Conservation (phyloP, 2,329 filamentous ascomycete genomes). For the Metarhizium sp. region DNA sequence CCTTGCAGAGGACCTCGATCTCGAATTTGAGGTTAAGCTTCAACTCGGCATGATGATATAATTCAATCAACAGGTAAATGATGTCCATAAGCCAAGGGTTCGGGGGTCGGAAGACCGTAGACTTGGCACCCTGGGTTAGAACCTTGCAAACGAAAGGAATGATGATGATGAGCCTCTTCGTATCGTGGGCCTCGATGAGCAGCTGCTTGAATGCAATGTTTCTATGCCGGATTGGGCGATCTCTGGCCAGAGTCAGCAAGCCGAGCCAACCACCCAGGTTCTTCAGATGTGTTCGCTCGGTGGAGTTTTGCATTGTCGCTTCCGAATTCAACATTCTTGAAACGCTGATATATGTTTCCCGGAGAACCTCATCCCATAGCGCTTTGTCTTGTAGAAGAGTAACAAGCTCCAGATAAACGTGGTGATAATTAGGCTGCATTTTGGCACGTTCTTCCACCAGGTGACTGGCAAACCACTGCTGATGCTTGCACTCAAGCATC, state of each 20-base stretch:
- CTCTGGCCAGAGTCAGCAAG: conserved; percentile 80
- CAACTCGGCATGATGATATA: conserved; percentile 86
- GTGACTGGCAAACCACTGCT: conserved; percentile 95
- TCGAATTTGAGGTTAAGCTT: conserved; percentile 98
- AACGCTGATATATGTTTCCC: conserved; percentile 85
- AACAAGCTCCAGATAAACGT: conserved; percentile 83
- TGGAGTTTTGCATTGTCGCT: conserved; percentile 70
- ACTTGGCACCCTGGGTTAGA: conserved; percentile 71
- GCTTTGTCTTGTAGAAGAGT: conserved; percentile 69
- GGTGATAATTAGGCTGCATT: conserved; percentile 93
- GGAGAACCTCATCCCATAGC: conserved; percentile 80
- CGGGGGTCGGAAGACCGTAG: conserved; percentile 83
- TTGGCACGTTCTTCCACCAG: conserved; percentile 94
- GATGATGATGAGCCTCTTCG: conserved; percentile 80
- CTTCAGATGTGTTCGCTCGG: conserved; percentile 81
- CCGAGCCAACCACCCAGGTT: conserved; percentile 93
- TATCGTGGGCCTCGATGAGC: conserved; percentile 86
- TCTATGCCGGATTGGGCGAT: conserved; percentile 91
- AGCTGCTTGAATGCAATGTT: conserved; percentile 97
- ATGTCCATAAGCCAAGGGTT: conserved; percentile 99
- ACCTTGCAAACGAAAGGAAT: conserved; percentile 98
- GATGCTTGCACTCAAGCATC: conserved; percentile 68
- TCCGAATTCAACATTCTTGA: conserved; percentile 86
- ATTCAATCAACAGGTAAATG: conserved; percentile 77
- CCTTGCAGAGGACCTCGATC: conserved; percentile 94